Conservation (phyloP, 345 rosid genomes). For the Excoecaria agallocha region DNA sequence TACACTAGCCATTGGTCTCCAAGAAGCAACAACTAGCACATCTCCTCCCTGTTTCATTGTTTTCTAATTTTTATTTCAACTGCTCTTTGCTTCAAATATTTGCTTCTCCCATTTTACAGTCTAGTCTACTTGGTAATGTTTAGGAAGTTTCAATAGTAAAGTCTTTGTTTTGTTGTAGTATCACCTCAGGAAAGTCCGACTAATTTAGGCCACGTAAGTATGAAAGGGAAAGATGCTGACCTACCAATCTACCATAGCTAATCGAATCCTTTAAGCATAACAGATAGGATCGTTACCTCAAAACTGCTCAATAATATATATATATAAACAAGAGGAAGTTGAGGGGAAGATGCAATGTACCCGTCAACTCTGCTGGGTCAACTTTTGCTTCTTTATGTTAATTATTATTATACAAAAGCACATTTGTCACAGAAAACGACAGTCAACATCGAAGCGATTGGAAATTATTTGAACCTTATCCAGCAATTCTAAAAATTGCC, state of each 20-base stretch:
- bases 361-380: slow-evolving; percentile 13
- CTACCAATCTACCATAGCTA: not conserved
- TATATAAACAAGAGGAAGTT: not conserved
- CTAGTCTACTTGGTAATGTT: not conserved
- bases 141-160: slow-evolving; percentile 23
- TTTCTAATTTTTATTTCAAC: slow-evolving; percentile 4
- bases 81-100: slow-evolving; percentile 3
- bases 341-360: slow-evolving; percentile 8
- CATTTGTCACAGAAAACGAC: not conserved
- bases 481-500: not conserved
- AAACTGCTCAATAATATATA: not conserved
- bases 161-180: no score
- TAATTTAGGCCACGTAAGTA: slow-evolving; percentile 7
- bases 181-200: not conserved
- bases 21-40: slow-evolving; percentile 29
- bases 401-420: not conserved
- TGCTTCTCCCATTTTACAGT: not conserved
- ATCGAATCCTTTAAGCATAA: not conserved
- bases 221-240: not conserved
- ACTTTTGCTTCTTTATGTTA: not conserved
- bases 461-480: not conserved
- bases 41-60: slow-evolving; percentile 33
- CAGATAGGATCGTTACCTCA: slow-evolving; percentile 4
- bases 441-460: not conserved
- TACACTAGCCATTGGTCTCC: slow-evolving; percentile 38